Evolutionary conservation across 1,284 basidiomycete species (phyloP).

Genomic region (Pseudozyma hubeiensis): DNA sequence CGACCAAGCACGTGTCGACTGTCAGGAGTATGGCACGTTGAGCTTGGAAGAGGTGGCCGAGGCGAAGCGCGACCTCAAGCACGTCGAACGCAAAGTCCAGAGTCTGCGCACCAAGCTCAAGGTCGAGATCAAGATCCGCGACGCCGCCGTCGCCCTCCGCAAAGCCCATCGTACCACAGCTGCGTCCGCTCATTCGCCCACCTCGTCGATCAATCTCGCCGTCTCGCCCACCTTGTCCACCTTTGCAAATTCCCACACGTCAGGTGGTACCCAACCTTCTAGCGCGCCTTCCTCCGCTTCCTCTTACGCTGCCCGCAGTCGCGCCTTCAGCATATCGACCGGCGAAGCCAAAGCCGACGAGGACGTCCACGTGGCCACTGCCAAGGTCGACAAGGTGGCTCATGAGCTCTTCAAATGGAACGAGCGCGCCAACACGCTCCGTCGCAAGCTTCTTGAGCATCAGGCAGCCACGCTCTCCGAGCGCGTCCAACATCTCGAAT

Average conservation of each 20-base stretch:
- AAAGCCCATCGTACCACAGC: slow-evolving; percentile 49
- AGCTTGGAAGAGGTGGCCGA: slow-evolving; percentile 54
- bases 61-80: slow-evolving; percentile 50
- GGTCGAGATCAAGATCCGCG: slow-evolving; percentile 56
- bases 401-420: slow-evolving; percentile 48
- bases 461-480: slow-evolving; percentile 53
- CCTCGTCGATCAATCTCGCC: slow-evolving; percentile 15
- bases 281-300: slow-evolving; percentile 9
- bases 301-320: slow-evolving; percentile 30
- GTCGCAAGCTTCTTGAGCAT: slow-evolving; percentile 55
- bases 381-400: slow-evolving; percentile 54
- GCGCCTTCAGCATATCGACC: slow-evolving; percentile 38
- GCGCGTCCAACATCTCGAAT: slow-evolving; percentile 50
- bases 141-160: slow-evolving; percentile 58
- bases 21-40: slow-evolving; percentile 47
- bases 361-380: slow-evolving; percentile 42
- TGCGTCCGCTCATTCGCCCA: slow-evolving; percentile 25
- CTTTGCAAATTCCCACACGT: neutral
- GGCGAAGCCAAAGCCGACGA: slow-evolving; percentile 54
- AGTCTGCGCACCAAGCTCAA: slow-evolving; percentile 53
- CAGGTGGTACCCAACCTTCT: slow-evolving; percentile 1
- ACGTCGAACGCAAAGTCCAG: slow-evolving; percentile 42
- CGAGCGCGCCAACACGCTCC: slow-evolving; percentile 39
- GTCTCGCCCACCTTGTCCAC: slow-evolving; percentile 30
- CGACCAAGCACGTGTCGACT: slow-evolving; percentile 53